Evolutionary conservation across 345 rosid genomes (phyloP).

Genomic region (Eutrema heterophyllum): DNA sequence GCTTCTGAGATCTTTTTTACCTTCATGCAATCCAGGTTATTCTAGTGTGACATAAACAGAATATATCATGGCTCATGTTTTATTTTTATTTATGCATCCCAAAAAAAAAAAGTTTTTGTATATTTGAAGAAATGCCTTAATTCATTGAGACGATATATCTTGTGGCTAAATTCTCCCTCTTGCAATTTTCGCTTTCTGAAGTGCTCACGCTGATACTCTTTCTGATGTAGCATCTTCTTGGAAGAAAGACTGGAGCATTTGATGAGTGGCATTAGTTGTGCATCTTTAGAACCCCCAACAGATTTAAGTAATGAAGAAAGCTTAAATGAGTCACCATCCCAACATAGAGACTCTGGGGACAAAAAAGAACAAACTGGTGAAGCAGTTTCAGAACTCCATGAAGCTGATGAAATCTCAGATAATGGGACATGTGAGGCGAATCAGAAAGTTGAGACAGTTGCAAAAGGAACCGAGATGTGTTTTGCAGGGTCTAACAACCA

Average conservation of each 20-base stretch:
- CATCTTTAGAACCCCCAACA: constrained; percentile 44
- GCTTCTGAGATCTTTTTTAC: neutral
- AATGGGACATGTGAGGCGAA: constrained; percentile 30
- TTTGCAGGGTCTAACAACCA: constrained; percentile 34
- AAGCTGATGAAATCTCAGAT: constrained; percentile 32
- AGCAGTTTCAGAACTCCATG: constrained; percentile 34
- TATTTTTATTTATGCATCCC: neutral
- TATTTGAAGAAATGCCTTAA: neutral
- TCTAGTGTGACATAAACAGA: neutral
- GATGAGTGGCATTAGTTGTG: constrained; percentile 51
- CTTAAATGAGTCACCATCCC: constrained; percentile 25
- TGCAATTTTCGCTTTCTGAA: neutral
- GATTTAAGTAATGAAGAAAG: constrained; percentile 32
- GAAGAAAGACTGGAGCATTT: constrained; percentile 90
- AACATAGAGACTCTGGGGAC: constrained; percentile 31
- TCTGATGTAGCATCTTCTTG: constrained; percentile 59
- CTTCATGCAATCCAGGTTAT: neutral
- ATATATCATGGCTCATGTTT: neutral
- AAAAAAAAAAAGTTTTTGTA: neutral
- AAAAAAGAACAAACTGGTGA: constrained; percentile 25
- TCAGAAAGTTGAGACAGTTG: constrained; percentile 38
- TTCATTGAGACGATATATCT: neutral
- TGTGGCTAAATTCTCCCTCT: neutral
- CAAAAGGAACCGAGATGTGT: constrained; percentile 28
- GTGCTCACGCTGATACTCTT: constrained; percentile 22